Evolutionary conservation across 371 early-diverging fungal species (phyloP), one percentile per base, ranked within the genome.

Genomic region (Rhizopus delemar): DNA sequence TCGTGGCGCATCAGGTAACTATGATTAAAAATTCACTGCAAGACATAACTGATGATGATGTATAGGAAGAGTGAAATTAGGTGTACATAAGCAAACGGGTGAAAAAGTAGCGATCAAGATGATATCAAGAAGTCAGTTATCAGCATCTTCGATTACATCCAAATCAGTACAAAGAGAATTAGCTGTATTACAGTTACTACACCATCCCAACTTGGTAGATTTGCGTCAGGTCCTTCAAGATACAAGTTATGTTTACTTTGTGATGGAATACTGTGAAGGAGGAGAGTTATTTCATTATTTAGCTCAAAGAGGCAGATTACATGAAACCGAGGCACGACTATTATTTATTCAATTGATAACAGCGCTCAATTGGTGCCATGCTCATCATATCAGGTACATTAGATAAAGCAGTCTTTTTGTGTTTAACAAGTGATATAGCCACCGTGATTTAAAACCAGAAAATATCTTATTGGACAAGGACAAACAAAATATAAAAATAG

Each of bases 201-300:
- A 91, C 64, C 97, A 96, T 60, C 94, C 94, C 0, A 78, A 93
- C 65, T 81, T 96, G n/a, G 83, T 95, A 58, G 85, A 89, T 50
- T 77, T 95, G 5, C 86, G 86, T 49, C 94, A 96, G 63, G 95
- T 94, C 13, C 86, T 92, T 51, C 94, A 94, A 46, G 76, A 78
- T 43, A 52, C 70, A 5, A 45, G 50, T n/a, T 70, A 63, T 62
- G 91, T 92, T 29, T 96, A 92, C 73, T 77, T 99, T 57, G 89
- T 98, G 13, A 90, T 96, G 88, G 98, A 98, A 69, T 93, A 94
- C 63, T 83, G 94, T 57, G 90, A 91, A 66, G 99, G 99, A 36
- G 95, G 95, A 15, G 97, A 98, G 75, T 74, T 99, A 29, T 94
- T 96, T 62, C 94, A 96, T 60, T 86, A 92, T 60, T 79, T 99